A percentile compares a stretch with the other conserved stretches of the same genome.
phyloP scores from a whole-genome alignment of 306 rosid species.

The Rosa chinensis region DNA sequence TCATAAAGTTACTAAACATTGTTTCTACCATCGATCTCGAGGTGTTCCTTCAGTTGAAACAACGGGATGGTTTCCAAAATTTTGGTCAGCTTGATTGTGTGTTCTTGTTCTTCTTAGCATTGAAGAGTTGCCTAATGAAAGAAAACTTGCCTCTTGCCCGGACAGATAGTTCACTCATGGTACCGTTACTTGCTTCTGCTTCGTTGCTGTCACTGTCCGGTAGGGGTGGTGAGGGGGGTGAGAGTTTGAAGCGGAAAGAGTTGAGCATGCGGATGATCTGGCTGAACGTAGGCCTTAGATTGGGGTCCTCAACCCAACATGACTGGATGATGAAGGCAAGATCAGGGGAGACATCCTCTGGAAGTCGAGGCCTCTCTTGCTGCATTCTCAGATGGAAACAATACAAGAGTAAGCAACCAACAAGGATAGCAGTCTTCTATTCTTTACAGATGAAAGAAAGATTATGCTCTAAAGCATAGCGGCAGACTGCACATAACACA shows the following conservation, averaged over 20 bases:
- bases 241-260: conserved; percentile 59
- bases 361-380: conserved; percentile 85
- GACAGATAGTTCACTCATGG: conserved; percentile 59
- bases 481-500: conserved; percentile 4
- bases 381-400: conserved; percentile 56
- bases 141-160: conserved; percentile 77
- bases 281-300: conserved; percentile 82
- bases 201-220: conserved; percentile 43
- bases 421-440: neutral
- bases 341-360: conserved; percentile 73
- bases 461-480: neutral
- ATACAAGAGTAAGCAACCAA: conserved; percentile 2
- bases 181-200: conserved; percentile 51
- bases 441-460: neutral
- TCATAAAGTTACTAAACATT: conserved; percentile 14
- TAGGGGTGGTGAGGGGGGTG: conserved; percentile 52
- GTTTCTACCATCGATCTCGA: neutral
- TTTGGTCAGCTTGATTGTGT: conserved; percentile 48
- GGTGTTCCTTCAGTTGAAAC: conserved; percentile 20
- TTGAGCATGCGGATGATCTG: conserved; percentile 88
- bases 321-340: conserved; percentile 82
- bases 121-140: conserved; percentile 73
- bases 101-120: conserved; percentile 76
- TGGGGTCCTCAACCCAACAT: conserved; percentile 94
- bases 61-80: conserved; percentile 39